Evolutionary conservation across 148 eudicot genomes (phyloP), one percentile per base, ranked within the genome.

Genomic region (Chenopodium album): DNA sequence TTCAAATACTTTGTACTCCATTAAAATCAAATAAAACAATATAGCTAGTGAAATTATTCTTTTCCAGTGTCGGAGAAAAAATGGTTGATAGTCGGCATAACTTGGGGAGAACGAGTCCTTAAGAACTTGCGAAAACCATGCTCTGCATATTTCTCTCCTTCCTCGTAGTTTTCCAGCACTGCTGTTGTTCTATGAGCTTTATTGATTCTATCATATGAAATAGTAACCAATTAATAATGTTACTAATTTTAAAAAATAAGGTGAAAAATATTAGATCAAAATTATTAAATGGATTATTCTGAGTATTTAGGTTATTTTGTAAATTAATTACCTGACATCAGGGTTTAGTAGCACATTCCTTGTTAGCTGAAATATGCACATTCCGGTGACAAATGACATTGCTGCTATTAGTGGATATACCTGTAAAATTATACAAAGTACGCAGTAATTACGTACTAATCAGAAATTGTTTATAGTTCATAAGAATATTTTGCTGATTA

Each of bases 401-500:
- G 98, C 98, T 64, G 92, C 98, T 88, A 94, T 80, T 13, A 94
- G 86, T 74, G 98, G 98, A 82, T 93, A 93, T 1, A 93, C 97
- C 98, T 94, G 89, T 67, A 16, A 17, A 14, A 72, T 56, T 52
- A 52, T 52, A 14, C 56, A 5, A 5, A 52, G 17, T 52, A 52
- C 54, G 10, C 1, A 5, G 54, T 50, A 50, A 50, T 50, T 50
- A 50, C 41, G 14, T 50, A 50, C 14, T 12, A 50, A 50, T 50
- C 14, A 34, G 41, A 34, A 34, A 34, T 34, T 34, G 41, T 34
- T 34, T 34, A 34, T 34, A 34, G 41, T 34, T 34, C 4, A 34
- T 34, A 5, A 4, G 0, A 34, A 34, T 34, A 34, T 34, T 34
- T 34, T 34, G 41, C 41, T 34, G 41, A 34, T 34, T 34, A 34